Base-by-base conservation (phyloP, 2,329 filamentous ascomycete species). In the Chrysoporthe austroafricana region DNA sequence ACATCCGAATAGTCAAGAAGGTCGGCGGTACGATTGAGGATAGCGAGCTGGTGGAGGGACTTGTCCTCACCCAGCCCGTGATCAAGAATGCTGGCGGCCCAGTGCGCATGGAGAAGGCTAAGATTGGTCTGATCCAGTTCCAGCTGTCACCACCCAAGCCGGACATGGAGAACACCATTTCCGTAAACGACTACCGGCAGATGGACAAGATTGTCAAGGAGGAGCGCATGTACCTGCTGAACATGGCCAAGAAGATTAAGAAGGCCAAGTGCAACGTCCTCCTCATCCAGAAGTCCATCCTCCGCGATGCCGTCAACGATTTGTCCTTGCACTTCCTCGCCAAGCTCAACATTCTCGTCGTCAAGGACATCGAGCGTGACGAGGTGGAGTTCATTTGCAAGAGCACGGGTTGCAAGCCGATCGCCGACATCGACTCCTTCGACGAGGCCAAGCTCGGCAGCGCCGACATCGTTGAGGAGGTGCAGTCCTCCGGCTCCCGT, bases 151-250 rank as follows among this genome's bases (percentile, higher is more conserved):
- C 96, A 59, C 96, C 96, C 1, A 99, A 99, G 83, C 96, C 96
- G 73, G 96, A 99, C 89, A 99, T 99, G 96, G 96, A 99, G 84
- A 99, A 99, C 83, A 96, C 96, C 77, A 98, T 99, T 72, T 91
- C 97, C 43, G 96, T 99, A 76, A 99, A 99, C 81, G 96, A 99
- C 84, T 99, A 99, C 86, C 89, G 96, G 77, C 96, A 99, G 80
- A 99, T 99, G 96, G 96, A 99, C 85, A 99, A 98, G 87, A 99
- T 99, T 73, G 88, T 99, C 74, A 99, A 99, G 84, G 96, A 99
- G 83, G 96, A 99, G 85, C 93, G 96, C 73, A 92, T 96, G 74
- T 99, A 99, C 82, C 88, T 99, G 72, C 88, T 99, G 68, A 98
- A 98, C 85, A 92, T 99, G 89, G 94, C 96, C 78, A 98, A 99